Base-by-base conservation (phyloP, 2,329 filamentous ascomycete genomes). In the Lachnellula suecica region DNA sequence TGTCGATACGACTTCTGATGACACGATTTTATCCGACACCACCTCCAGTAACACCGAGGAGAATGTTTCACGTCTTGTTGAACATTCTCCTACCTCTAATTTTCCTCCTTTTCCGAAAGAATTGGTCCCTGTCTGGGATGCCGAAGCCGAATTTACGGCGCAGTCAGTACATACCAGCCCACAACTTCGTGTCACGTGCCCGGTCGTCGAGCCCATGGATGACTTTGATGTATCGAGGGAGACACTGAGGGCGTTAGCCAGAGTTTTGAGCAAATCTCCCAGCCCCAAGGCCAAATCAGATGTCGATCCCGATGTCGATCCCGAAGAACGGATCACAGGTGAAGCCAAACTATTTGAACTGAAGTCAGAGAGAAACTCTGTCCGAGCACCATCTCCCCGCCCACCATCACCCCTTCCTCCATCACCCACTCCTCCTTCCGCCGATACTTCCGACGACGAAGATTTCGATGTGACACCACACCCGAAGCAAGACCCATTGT, bases 61-160 rank as follows among this genome's bases (percentile, higher is more conserved):
- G 15, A 31, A 34, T 34, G 31, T 34, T 34, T 6, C 31, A 34
- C 13, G 13, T 34, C 7, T n/a, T 10, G 7, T 15, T 19, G 5
- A 57, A 37, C 25, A 49, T n/a, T 63, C 61, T 31, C 8, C 29
- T 31, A 31, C 58, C 46, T 54, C 58, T 22, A 52, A 38, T 15
- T 46, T 44, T 38, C 25, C 35, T 6, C 55, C 53, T n/a, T 49
- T 53, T 19, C n/a, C n/a, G n/a, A n/a, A n/a, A n/a, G 58, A 59
- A 47, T 57, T 58, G 44, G 54, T 47, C 38, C 46, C 47, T 22
- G 37, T 55, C n/a, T 65, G 61, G 60, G 51, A 61, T 47, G 59
- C 59, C 23, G 63, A 66, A 29, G 40, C 62, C 9, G 64, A 67
- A 34, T 66, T 67, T 48, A 65, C 63, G 4, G 57, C 62, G 17